These are phyloP conservation scores for Globisporangium splendens DNA, from an alignment of 352 stramenopile genomes.

Conservation along the genomic window DNA sequence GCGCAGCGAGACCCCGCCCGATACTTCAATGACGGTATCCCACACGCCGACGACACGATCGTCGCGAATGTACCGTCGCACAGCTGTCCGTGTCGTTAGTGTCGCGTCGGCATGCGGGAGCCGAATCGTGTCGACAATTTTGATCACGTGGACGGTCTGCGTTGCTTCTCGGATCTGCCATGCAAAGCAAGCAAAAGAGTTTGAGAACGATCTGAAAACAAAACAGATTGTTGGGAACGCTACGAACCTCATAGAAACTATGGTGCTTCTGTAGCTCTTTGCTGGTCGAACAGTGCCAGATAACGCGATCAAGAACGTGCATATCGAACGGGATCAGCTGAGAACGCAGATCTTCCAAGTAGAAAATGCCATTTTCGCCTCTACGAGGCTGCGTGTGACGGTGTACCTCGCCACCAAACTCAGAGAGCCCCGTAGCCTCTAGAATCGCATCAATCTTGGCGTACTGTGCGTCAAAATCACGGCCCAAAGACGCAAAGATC, in stretches of 20 bases:
- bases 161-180: too few species aligned
- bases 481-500: slow-evolving; percentile 20
- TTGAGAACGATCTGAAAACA: too few species aligned
- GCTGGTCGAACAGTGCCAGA: slow-evolving; percentile 26
- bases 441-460: slow-evolving; percentile 22
- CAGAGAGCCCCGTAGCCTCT: slow-evolving; percentile 12
- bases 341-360: slow-evolving; percentile 29
- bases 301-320: slow-evolving; percentile 20
- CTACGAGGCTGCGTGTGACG: not conserved
- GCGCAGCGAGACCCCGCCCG: slow-evolving; percentile 22
- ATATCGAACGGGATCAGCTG: slow-evolving; percentile 31
- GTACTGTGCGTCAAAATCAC: slow-evolving; percentile 25
- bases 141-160: slow-evolving; percentile 14
- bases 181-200: too few species aligned
- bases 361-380: slow-evolving; percentile 11
- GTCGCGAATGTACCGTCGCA: slow-evolving; percentile 22
- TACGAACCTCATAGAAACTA: not conserved
- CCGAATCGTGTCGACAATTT: slow-evolving; percentile 24
- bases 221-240: too few species aligned
- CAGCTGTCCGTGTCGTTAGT: slow-evolving; percentile 23
- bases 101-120: slow-evolving; percentile 20
- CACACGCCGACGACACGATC: slow-evolving; percentile 25
- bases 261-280: slow-evolving; percentile 9
- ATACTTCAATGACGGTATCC: slow-evolving; percentile 29
- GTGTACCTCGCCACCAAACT: slow-evolving; percentile 19